phyloP scores from a whole-genome alignment of 2,329 filamentous ascomycete genomes.

The Tetracladium maxilliforme region DNA sequence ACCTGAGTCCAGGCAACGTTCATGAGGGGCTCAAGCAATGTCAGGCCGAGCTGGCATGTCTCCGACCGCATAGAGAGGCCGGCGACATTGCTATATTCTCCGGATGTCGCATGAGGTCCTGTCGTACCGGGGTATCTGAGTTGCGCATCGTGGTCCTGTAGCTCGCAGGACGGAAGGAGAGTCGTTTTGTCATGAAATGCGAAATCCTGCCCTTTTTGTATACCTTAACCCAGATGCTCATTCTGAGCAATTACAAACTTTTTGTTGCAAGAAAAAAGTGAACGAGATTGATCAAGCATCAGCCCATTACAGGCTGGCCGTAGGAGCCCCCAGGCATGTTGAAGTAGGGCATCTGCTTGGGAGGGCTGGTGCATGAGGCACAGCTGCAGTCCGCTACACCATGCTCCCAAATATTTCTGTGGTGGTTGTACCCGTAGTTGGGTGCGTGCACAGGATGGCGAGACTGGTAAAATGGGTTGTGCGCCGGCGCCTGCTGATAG shows the following conservation, averaged over 20 bases:
- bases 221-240: conserved; percentile 5
- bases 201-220: no score
- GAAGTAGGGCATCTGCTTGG: conserved; percentile 31
- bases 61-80: no score
- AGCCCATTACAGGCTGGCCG: conserved; percentile 40
- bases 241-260: conserved; percentile 7
- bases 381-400: conserved; percentile 29
- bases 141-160: no score
- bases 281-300: conserved; percentile 6
- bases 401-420: conserved; percentile 26
- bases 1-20: no score
- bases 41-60: no score
- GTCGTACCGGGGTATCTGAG: no score
- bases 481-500: conserved; percentile 10
- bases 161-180: no score
- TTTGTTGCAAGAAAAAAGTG: conserved; percentile 7
- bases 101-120: no score
- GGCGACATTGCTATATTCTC: no score
- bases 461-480: conserved; percentile 19
- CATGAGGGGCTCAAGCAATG: no score
- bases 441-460: conserved; percentile 29
- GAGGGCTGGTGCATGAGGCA: conserved; percentile 27
- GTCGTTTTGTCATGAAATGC: no score
- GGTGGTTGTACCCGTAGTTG: conserved; percentile 25
- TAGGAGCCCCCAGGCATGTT: no score